Evolutionary conservation across 768 basidiomycete genomes (phyloP).

Genomic region (Pisolithus microcarpus): DNA sequence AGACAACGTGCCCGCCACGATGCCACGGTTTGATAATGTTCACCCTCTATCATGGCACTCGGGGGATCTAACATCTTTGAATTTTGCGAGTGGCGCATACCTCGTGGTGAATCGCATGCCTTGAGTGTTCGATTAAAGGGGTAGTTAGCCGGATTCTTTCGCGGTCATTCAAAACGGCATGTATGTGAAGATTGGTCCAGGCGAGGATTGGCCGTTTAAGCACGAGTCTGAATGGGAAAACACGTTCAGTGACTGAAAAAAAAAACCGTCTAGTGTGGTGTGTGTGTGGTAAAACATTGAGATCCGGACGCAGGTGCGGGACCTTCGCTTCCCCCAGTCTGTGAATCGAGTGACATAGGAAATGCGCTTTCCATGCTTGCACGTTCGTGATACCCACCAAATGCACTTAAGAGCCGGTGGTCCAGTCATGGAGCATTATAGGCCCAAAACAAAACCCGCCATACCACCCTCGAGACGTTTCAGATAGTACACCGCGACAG

Average conservation of each 20-base stretch:
- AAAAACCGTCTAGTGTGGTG: too few species aligned
- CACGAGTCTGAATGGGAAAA: not conserved
- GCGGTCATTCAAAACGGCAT: not conserved
- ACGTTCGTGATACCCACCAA: constrained; percentile 25
- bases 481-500: too few species aligned
- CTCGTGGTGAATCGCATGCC: too few species aligned
- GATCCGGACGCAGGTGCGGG: constrained; percentile 17
- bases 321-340: constrained; percentile 31
- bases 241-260: not conserved
- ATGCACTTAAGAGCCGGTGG: constrained; percentile 24
- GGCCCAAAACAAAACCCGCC: constrained; percentile 14
- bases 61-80: constrained; percentile 19
- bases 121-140: too few species aligned
- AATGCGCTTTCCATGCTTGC: constrained; percentile 33
- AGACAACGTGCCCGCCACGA: constrained; percentile 28
- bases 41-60: constrained; percentile 17
- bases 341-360: constrained; percentile 25
- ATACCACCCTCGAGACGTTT: constrained; percentile 1
- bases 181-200: not conserved
- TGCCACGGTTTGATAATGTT: constrained; percentile 10
- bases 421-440: constrained; percentile 9
- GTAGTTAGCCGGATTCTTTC: not conserved
- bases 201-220: not conserved
- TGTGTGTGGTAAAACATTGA: not conserved
- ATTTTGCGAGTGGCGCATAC: not conserved